Evolutionary conservation across 1,284 basidiomycete species (phyloP), one percentile per base, ranked within the genome.

Genomic region (Tremellales sp.): DNA sequence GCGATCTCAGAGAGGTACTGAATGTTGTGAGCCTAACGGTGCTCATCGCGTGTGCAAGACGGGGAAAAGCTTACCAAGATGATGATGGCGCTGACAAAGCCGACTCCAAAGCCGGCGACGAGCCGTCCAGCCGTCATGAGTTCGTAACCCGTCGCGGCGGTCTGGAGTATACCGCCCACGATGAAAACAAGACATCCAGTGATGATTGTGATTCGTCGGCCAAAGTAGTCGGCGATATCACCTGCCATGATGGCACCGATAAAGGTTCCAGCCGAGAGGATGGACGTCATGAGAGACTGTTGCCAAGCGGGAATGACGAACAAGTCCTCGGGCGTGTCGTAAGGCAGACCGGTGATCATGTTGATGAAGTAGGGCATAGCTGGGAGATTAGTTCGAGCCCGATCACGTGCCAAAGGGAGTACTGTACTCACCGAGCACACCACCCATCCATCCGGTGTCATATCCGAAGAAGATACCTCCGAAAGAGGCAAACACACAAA

Each of bases 401-500:
- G 29, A 43, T 17, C 46, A 50, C 12, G 22, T 40, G 45, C 35
- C 23, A 17, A 53, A 45, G 41, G 39, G n/a, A 31, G 4, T 15
- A 22, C 23, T 12, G 15, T 8, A 42, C 48, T 45, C 48, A 51
- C 60, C 65, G 29, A 70, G 54, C 23, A 67, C 65, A 58, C 66
- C 66, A 27, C 49, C 52, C 45, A 71, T 71, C 59, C 68, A 71
- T 43, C 64, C 62, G 39, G 61, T 62, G 48, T 64, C 65, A 37
- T 21, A 56, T 48, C 72, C 70, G 53, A 69, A 92, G 62, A 92
- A 84, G 73, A 91, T 87, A 78, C 60, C 65, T 57, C 84, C 89
- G 67, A 91, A 89, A 48, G 87, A 84, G 42, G 87, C 87, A 64
- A 91, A 89, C 48, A 77, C 75, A 56, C 78, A 77, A 67, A 79